Base-by-base conservation (phyloP, 2,329 filamentous ascomycete genomes). In the Curvularia eragrostidis region DNA sequence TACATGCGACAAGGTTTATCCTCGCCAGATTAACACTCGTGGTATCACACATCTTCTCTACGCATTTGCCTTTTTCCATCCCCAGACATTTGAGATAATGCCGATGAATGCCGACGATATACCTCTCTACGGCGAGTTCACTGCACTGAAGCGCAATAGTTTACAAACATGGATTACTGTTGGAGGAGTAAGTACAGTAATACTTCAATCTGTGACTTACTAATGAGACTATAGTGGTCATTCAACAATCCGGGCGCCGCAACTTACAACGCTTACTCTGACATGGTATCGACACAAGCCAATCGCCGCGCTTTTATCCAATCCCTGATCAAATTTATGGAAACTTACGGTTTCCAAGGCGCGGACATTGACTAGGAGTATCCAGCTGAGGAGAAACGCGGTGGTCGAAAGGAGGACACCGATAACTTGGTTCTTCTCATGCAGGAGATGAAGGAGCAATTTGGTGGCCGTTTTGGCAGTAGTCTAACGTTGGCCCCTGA, bases 311-410 rank as follows among this genome's bases (percentile, higher is more conserved):
- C 23, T 15, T 43, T 43, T 18, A 34, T 47, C 24, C 19, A 51
- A 19, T 48, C 46, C 9, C 46, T 77, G 0, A 56, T 56, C 0
- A 79, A 79, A 54, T 75, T 83, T 70, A 52, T 79, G 63, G 59
- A 65, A 1, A 73, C 66, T 3, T 80, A 81, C 53, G 75, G 72
- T 12, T 81, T 83, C 49, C 77, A 83, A 28, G 68, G 67, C 5
- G 71, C 79, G 1, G 80, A 83, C 53, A 55, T 83, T 19, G 80
- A 83, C 59, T 83, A 79, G 81, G 79, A 79, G 1, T 66, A 73
- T 5, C 72, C 71, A 8, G 66, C 43, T 15, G 65, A 61, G 10
- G 36, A 56, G 15, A 78, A 82, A 21, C 67, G 79, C 2, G 64
- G 65, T 10, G 81, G 81, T 1, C 55, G 47, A 0, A 41, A 65